These are phyloP conservation scores for Gossypium ekmanianum DNA, from an alignment of 345 rosid genomes.

Conservation along the genomic window DNA sequence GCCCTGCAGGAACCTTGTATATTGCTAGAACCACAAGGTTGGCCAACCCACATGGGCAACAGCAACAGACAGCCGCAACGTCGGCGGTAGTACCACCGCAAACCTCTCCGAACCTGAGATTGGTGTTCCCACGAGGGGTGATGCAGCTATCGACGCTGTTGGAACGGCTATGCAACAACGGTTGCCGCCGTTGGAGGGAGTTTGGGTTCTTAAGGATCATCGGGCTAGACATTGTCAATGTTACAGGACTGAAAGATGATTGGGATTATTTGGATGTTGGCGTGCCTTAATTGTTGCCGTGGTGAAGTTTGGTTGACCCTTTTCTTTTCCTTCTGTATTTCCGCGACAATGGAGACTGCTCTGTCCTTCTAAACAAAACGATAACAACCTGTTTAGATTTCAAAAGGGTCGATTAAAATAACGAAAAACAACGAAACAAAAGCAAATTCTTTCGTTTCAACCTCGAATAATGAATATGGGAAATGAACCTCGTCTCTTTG, in stretches of 20 bases:
- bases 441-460: neutral
- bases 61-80: slow-evolving; percentile 72
- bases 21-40: slow-evolving; percentile 51
- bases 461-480: neutral
- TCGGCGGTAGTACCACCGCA: slow-evolving; percentile 64
- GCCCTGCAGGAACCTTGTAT: slow-evolving; percentile 52
- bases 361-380: neutral
- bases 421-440: neutral
- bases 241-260: too few species aligned
- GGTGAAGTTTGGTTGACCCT: too few species aligned
- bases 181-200: neutral
- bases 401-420: neutral
- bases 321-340: neutral
- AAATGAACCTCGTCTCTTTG: neutral
- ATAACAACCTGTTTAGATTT: neutral
- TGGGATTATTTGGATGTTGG: neutral
- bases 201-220: neutral
- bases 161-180: slow-evolving; percentile 21
- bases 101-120: slow-evolving; percentile 31
- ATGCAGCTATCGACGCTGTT: slow-evolving; percentile 21
- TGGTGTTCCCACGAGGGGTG: neutral
- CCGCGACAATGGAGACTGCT: neutral
- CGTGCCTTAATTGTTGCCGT: neutral
- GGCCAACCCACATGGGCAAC: slow-evolving; percentile 59
- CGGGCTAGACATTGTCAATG: slow-evolving; percentile 13